Evolutionary conservation across 108 stramenopile genomes (phyloP).

Genomic region (Stephanodiscus minutulus): DNA sequence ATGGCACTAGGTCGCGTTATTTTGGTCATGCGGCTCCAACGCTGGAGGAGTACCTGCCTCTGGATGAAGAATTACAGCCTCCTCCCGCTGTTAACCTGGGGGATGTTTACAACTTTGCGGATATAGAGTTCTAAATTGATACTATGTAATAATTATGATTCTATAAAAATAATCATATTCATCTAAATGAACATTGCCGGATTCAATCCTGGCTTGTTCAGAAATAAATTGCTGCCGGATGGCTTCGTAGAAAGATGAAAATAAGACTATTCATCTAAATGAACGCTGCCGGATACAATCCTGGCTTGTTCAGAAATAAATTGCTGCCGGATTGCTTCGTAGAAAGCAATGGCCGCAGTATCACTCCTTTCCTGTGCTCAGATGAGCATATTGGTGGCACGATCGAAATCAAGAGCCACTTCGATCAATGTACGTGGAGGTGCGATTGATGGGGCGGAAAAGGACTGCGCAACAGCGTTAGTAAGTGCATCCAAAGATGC

Average conservation of each 20-base stretch:
- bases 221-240: too few relatives aligned
- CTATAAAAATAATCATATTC: neutral
- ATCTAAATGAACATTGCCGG: too few relatives aligned
- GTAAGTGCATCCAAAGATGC: slow-evolving; percentile 5
- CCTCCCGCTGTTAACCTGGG: slow-evolving; percentile 22
- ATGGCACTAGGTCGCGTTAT: slow-evolving; percentile 13
- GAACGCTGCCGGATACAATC: too few relatives aligned
- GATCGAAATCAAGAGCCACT: neutral
- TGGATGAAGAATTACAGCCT: slow-evolving; percentile 9
- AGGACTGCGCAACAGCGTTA: neutral
- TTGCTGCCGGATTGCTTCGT: too few relatives aligned
- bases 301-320: too few relatives aligned
- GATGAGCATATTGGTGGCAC: neutral
- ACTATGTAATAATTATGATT: neutral
- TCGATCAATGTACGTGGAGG: neutral
- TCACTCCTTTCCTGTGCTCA: neutral
- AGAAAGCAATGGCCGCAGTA: too few relatives aligned
- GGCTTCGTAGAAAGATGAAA: neutral
- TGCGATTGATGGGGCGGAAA: neutral
- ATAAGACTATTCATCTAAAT: neutral
- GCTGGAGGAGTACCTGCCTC: slow-evolving; percentile 24
- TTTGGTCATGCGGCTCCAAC: slow-evolving; percentile 27
- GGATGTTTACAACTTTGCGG: slow-evolving; percentile 5
- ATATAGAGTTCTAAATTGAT: neutral
- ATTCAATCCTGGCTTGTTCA: too few relatives aligned